Evolutionary conservation across 2,329 filamentous ascomycete species (phyloP), one percentile per base, ranked within the genome.

Genomic region (Fusarium burgessii): DNA sequence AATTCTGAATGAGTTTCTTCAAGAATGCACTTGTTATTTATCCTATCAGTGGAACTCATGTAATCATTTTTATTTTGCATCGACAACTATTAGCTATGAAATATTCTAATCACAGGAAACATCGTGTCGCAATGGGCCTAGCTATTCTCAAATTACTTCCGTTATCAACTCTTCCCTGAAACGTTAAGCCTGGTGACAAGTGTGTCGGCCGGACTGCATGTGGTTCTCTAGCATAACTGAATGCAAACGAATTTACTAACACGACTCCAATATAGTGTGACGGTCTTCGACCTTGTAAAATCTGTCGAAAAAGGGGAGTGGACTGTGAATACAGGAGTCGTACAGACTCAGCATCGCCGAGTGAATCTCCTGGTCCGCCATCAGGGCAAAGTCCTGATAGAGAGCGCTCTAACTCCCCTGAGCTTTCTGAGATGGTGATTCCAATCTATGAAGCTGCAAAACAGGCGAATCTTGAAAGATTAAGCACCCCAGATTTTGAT

Each of bases 211-310:
- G n/a, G 17, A 12, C 14, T 6, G 32, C 25, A 25, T 10, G 5
- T 25, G 25, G 29, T 17, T 8, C 41, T 4, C n/a, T 17, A 35
- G 13, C 29, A 58, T 27, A 20, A 20, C 13, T 27, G 35, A 18
- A 36, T 41, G 5, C 7, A 41, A n/a, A 20, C 8, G 27, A 17
- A 42, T 38, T 41, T 38, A 29, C 60, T 72, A 27, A 72, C 58
- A 43, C 6, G 15, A 11, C 25, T 33, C 15, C 32, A 47, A 32
- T 18, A 43, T 70, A 90, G 88, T 90, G 88, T 78, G 88, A 90
- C 78, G 88, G 88, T 29, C 75, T 83, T 49, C 83, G 81, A 55
- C 88, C 88, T 40, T 91, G 89, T 78, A 84, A 84, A 63, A 87
- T 86, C 27, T 91, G 89, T 78, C 80, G 82, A 46, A 90, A 88